A percentile compares a stretch with the other conserved stretches of the same genome.
These are phyloP conservation scores for Cercospora brassicicola DNA, from an alignment of 2,329 filamentous ascomycete genomes.

Conservation along the genomic window DNA sequence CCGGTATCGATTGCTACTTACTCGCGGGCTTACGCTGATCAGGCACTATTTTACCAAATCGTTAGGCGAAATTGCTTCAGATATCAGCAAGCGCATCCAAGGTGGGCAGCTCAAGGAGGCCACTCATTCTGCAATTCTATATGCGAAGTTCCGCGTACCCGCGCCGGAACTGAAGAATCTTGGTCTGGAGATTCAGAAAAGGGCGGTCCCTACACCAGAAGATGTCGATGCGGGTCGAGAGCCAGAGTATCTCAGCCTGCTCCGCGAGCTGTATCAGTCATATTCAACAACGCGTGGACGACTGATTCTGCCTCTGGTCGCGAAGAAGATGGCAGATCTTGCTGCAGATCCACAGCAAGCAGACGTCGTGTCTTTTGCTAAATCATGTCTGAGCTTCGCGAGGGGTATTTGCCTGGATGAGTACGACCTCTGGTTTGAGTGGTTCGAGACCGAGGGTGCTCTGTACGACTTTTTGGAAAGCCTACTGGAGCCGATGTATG, in stretches of 20 bases:
- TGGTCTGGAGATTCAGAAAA: slow-evolving; percentile 67
- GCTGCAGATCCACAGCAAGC: slow-evolving; percentile 61
- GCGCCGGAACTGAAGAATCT: slow-evolving; percentile 66
- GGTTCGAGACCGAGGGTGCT: slow-evolving; percentile 63
- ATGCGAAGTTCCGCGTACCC: slow-evolving; percentile 69
- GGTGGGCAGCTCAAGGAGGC: slow-evolving; percentile 70
- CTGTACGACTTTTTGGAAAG: slow-evolving; percentile 67
- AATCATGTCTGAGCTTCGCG: slow-evolving; percentile 64
- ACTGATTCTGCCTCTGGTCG: slow-evolving; percentile 62
- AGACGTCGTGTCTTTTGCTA: slow-evolving; percentile 65
- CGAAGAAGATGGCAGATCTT: slow-evolving; percentile 60
- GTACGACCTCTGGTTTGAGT: slow-evolving; percentile 66
- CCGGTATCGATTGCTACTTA: slow-evolving; percentile 79
- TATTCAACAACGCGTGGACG: slow-evolving; percentile 60
- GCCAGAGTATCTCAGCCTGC: slow-evolving; percentile 64
- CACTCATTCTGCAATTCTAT: slow-evolving; percentile 68
- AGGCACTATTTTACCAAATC: slow-evolving; percentile 65
- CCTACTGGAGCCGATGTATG: slow-evolving; percentile 67
- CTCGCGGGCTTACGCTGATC: slow-evolving; percentile 65
- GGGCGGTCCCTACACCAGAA: slow-evolving; percentile 55
- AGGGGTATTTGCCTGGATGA: slow-evolving; percentile 67
- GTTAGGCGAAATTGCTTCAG: slow-evolving; percentile 62
- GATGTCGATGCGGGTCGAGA: slow-evolving; percentile 55
- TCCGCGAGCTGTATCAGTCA: slow-evolving; percentile 65
- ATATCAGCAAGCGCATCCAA: slow-evolving; percentile 63